Percentiles rank a stretch among this genome's conserved stretches.
phyloP scores from a whole-genome alignment of 1,284 basidiomycete species.

The Naganishia liquefaciens region DNA sequence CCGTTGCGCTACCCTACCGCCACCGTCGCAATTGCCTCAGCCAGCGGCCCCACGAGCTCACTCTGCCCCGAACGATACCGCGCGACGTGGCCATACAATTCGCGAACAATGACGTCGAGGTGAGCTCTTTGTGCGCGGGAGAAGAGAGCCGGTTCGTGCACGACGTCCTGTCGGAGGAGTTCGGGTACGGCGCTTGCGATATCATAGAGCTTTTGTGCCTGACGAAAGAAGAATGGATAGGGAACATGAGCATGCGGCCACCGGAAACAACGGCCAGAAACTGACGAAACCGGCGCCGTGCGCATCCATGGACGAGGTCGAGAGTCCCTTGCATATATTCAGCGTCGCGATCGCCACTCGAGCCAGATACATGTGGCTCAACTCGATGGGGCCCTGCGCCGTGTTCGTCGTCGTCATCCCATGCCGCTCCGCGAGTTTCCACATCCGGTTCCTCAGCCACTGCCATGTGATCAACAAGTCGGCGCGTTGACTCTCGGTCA shows the following conservation, averaged over 20 bases:
- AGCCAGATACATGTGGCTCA: slow-evolving; percentile 39
- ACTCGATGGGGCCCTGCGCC: slow-evolving; percentile 32
- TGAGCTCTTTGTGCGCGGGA: slow-evolving; percentile 11
- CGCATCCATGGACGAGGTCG: slow-evolving; percentile 37
- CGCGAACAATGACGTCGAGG: slow-evolving; percentile 24
- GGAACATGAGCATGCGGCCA: too few relatives aligned
- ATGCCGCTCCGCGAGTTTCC: slow-evolving; percentile 38
- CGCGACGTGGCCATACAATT: slow-evolving; percentile 31
- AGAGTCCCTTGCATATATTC: slow-evolving; percentile 37
- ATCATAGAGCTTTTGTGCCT: slow-evolving; percentile 41
- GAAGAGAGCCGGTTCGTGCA: slow-evolving; percentile 26
- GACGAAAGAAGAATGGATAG: not conserved
- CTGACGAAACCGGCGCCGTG: slow-evolving; percentile 43
- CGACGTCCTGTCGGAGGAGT: slow-evolving; percentile 25
- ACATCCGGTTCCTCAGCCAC: slow-evolving; percentile 43
- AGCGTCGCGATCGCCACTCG: slow-evolving; percentile 38
- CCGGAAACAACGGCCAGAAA: not conserved
- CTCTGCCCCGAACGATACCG: slow-evolving; percentile 32
- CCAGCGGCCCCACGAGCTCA: slow-evolving; percentile 6
- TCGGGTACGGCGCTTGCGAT: slow-evolving; percentile 38
- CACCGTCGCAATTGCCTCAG: not conserved
- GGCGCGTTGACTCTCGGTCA: slow-evolving; percentile 40
- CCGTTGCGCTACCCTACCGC: too few relatives aligned
- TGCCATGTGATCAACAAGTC: slow-evolving; percentile 46
- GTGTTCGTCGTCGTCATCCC: slow-evolving; percentile 34